phyloP scores from a whole-genome alignment of 805 yeast genomes.

The Candida tammaniensis region DNA sequence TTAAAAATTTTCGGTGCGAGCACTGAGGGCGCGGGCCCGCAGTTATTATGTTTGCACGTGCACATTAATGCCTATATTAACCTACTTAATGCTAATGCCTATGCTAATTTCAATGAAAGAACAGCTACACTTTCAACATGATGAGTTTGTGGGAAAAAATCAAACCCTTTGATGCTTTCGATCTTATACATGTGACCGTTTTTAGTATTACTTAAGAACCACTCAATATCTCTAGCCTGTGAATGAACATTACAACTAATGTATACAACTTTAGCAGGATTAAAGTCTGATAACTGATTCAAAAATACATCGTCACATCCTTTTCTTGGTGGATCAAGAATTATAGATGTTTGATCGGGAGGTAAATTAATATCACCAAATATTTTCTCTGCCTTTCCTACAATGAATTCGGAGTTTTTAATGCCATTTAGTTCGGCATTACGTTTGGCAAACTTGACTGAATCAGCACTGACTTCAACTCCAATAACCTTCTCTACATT shows the following conservation, averaged over 20 bases:
- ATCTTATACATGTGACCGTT: conserved; percentile 64
- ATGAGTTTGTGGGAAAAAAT: conserved; percentile 68
- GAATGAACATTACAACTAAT: conserved; percentile 97
- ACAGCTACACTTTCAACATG: conserved; percentile 86
- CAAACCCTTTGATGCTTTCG: conserved; percentile 89
- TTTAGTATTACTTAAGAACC: conserved; percentile 65
- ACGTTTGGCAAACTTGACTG: conserved; percentile 79
- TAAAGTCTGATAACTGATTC: conserved; percentile 77
- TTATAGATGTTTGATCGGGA: conserved; percentile 74
- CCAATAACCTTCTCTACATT: conserved; percentile 87
- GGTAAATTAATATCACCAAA: conserved; percentile 80
- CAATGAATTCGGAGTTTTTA: conserved; percentile 76
- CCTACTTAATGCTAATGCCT: too few relatives aligned
- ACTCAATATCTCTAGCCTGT: conserved; percentile 91
- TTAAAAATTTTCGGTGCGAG: too few relatives aligned
- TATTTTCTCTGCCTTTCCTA: conserved; percentile 89
- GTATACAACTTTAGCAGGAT: conserved; percentile 87
- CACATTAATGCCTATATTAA: too few relatives aligned
- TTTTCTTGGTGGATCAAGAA: conserved; percentile 95
- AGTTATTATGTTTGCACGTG: too few relatives aligned
- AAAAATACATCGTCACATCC: conserved; percentile 91
- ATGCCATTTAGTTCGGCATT: conserved; percentile 79
- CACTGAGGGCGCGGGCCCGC: too few relatives aligned
- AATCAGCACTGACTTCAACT: conserved; percentile 89
- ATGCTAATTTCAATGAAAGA: too few relatives aligned